These are phyloP conservation scores for Daedaleopsis nitida DNA, from an alignment of 768 basidiomycete species.

Conservation along the genomic window DNA sequence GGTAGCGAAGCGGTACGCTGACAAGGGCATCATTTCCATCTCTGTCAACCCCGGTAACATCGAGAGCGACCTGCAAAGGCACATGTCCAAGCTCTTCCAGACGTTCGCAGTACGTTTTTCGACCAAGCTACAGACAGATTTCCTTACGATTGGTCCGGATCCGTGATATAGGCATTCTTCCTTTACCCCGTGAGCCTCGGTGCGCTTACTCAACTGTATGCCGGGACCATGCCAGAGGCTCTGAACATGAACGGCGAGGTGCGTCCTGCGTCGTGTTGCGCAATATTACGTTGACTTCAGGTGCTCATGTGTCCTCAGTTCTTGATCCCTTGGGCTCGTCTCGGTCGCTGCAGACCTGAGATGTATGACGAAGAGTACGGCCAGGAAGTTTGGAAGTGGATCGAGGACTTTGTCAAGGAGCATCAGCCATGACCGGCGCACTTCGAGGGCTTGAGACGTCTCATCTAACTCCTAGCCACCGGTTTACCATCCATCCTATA, in stretches of 20 bases:
- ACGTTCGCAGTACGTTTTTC: constrained; percentile 19
- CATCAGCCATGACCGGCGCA: not conserved
- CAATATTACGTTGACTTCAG: no score
- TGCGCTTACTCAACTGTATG: constrained; percentile 32
- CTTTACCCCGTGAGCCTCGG: constrained; percentile 33
- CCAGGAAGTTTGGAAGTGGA: constrained; percentile 21
- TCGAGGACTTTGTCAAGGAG: constrained; percentile 17
- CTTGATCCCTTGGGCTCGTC: constrained; percentile 23
- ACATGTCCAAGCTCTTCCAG: constrained; percentile 7
- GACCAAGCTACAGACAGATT: constrained; percentile 22
- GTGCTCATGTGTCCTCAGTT: constrained; percentile 8
- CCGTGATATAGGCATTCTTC: constrained; percentile 23
- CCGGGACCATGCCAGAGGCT: constrained; percentile 40
- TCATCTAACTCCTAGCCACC: no score
- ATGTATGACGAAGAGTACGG: constrained; percentile 19
- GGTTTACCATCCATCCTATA: no score
- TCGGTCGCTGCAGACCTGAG: constrained; percentile 17
- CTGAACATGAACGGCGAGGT: constrained; percentile 43
- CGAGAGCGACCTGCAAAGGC: constrained; percentile 15
- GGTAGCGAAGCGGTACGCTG: constrained; percentile 48
- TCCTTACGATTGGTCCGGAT: constrained; percentile 13
- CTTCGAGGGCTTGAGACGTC: no score
- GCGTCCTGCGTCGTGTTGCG: not conserved
- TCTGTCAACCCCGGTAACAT: constrained; percentile 44
- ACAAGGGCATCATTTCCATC: constrained; percentile 46